These are phyloP conservation scores for Globisporangium sylvaticum DNA, from an alignment of 352 stramenopile genomes.

Conservation along the genomic window DNA sequence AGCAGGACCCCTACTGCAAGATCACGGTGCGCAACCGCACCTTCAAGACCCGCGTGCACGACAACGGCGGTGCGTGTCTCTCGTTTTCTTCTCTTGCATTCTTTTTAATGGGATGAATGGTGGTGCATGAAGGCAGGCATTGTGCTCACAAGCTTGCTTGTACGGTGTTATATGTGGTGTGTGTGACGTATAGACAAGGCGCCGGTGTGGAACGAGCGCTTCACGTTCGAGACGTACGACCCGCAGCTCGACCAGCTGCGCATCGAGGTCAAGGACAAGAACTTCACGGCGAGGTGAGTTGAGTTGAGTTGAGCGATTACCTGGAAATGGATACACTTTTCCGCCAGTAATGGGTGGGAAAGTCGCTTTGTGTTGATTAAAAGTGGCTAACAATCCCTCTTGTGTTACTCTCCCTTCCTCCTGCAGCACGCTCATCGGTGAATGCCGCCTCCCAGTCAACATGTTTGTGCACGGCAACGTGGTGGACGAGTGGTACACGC, in stretches of 20 bases:
- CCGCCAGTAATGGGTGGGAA: background rate
- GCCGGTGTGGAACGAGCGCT: conserved; percentile 81
- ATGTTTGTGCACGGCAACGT: conserved; percentile 68
- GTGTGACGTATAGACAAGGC: conserved; percentile 39
- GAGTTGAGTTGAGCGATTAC: background rate
- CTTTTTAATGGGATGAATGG: background rate
- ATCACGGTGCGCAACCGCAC: conserved; percentile 53
- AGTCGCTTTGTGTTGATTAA: background rate
- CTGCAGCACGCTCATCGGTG: conserved; percentile 63
- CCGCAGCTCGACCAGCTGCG: conserved; percentile 69
- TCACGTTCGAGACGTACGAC: conserved; percentile 72
- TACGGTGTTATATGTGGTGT: background rate
- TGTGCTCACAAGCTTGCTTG: background rate
- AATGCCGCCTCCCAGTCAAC: conserved; percentile 62
- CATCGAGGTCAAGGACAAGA: conserved; percentile 84
- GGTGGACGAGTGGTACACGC: conserved; percentile 76
- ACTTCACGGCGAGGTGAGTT: conserved; percentile 56
- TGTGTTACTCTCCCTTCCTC: background rate
- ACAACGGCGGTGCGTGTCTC: conserved; percentile 65
- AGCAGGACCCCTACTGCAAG: conserved; percentile 83
- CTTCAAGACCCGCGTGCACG: conserved; percentile 75
- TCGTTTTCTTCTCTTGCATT: background rate
- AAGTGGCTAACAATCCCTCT: background rate
- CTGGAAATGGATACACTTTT: background rate
- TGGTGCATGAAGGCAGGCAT: background rate